phyloP scores from a whole-genome alignment of 2,329 filamentous ascomycete species.

The Fusarium zealandicum region DNA sequence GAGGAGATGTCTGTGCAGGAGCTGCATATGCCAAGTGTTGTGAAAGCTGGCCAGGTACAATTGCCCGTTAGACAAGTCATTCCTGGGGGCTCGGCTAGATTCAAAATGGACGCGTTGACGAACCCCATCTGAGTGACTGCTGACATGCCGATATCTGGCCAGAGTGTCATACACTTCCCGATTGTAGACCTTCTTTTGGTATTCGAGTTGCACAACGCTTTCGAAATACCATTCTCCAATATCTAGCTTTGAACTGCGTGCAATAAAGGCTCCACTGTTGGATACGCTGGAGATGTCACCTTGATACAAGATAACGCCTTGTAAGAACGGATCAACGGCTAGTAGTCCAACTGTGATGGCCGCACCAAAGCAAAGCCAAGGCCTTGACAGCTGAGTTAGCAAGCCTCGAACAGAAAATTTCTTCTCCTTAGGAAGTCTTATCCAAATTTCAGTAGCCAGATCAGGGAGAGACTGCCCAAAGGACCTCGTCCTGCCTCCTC shows the following conservation, averaged over 20 bases:
- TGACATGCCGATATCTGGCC: background rate
- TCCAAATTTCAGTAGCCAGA: background rate
- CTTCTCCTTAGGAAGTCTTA: too few relatives aligned
- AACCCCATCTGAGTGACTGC: background rate
- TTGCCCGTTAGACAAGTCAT: background rate
- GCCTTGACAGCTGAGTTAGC: background rate
- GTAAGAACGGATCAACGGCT: slow-evolving; percentile 2
- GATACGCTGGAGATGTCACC: background rate
- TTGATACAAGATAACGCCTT: slow-evolving; percentile 1
- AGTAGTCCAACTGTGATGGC: background rate
- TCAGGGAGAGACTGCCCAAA: background rate
- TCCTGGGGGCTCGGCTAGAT: background rate
- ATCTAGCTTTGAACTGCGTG: background rate
- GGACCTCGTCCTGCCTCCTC: slow-evolving; percentile 10
- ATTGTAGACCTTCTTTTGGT: background rate
- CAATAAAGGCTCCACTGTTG: background rate
- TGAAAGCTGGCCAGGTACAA: slow-evolving; percentile 4
- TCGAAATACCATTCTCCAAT: background rate
- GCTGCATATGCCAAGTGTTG: slow-evolving; percentile 3
- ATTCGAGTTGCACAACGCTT: too few relatives aligned
- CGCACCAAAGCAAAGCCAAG: slow-evolving; percentile 10
- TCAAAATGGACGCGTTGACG: background rate
- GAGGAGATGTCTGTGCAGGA: background rate
- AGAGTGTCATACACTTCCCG: background rate
- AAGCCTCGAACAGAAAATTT: too few relatives aligned